Evolutionary conservation across 2,329 filamentous ascomycete species (phyloP), one percentile per base, ranked within the genome.

Genomic region (Bretziella fagacearum): DNA sequence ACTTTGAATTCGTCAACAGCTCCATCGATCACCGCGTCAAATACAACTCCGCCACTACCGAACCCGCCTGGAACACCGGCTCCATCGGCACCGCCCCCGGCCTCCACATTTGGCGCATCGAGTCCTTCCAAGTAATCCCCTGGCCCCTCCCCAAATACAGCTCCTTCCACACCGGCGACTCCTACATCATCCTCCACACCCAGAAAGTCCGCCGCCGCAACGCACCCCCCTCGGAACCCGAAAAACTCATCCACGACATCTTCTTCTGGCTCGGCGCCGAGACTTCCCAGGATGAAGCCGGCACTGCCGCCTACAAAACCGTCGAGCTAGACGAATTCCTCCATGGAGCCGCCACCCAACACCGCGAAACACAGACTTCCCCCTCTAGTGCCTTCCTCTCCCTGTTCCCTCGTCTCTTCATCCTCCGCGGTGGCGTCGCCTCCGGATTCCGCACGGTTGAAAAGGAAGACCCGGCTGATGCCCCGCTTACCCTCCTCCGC

Each of bases 181-280:
- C 75, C 60, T 82, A 77, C 56, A 77, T 81, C 49, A 62, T 81
- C 3, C 64, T 82, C 40, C 64, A 75, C 57, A 74, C 76, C 3
- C 71, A 71, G 58, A 69, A 70, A 54, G 56, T 74, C 26, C 67
- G 67, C 35, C 46, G 33, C 2, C 39, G 39, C 23, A 32, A 39
- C 7, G 32, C 46, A 5, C 8, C 40, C 11, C 46, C 40, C 3
- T 60, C 63, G 37, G 61, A 63, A 35, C 60, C 63, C 29, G 59
- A 63, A n/a, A 67, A 64, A 54, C 62, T 79, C 3, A 63, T 62
- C 35, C 77, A 81, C 54, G 76, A 81, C 43, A 70, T 81, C 55
- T 81, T 77, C 65, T 81, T 81, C 63, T 82, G 77, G 77, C 67
- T 81, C 1, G 78, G 78, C 3, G 65, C 60, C 44, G 71, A 79